Percentiles rank a stretch among this genome's conserved stretches.
phyloP scores from a whole-genome alignment of 2,329 filamentous ascomycete species.

The Beauveria brongniartii region DNA sequence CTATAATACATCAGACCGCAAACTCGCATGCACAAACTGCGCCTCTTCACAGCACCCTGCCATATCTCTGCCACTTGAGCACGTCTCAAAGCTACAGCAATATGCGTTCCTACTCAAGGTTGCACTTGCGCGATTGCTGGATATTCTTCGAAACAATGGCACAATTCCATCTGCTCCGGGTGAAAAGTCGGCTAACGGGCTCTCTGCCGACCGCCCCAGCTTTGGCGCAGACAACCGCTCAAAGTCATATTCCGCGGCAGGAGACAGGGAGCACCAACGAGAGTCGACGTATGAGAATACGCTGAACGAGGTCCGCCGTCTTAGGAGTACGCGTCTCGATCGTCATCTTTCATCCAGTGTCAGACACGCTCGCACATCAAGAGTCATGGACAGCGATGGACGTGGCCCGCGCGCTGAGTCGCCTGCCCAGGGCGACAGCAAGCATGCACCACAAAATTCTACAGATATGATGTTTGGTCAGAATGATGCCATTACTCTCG shows the following conservation, averaged over 20 bases:
- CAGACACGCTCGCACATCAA: conserved; percentile 79
- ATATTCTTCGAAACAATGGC: conserved; percentile 76
- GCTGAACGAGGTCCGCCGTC: conserved; percentile 83
- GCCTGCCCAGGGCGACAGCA: conserved; percentile 50
- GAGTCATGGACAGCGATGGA: conserved; percentile 65
- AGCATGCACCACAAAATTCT: conserved; percentile 37
- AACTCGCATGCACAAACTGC: conserved; percentile 65
- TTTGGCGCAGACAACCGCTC: conserved; percentile 61
- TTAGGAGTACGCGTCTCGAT: conserved; percentile 89
- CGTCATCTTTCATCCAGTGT: conserved; percentile 91
- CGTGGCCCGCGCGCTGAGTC: conserved; percentile 67
- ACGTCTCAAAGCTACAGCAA: conserved; percentile 81
- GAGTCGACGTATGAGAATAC: conserved; percentile 88
- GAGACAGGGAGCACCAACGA: conserved; percentile 46
- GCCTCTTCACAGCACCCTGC: conserved; percentile 45
- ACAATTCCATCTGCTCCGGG: conserved; percentile 69
- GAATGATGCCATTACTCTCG: conserved; percentile 84
- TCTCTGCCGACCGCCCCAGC: conserved; percentile 35
- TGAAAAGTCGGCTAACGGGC: conserved; percentile 47
- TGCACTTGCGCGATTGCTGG: conserved; percentile 78
- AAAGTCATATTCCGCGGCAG: conserved; percentile 60
- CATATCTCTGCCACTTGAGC: conserved; percentile 49
- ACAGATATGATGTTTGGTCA: conserved; percentile 81
- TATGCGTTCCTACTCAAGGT: conserved; percentile 91
- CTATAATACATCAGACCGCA: conserved; percentile 59